phyloP scores from a whole-genome alignment of 129 eudicot genomes.

The Arctium lappa region DNA sequence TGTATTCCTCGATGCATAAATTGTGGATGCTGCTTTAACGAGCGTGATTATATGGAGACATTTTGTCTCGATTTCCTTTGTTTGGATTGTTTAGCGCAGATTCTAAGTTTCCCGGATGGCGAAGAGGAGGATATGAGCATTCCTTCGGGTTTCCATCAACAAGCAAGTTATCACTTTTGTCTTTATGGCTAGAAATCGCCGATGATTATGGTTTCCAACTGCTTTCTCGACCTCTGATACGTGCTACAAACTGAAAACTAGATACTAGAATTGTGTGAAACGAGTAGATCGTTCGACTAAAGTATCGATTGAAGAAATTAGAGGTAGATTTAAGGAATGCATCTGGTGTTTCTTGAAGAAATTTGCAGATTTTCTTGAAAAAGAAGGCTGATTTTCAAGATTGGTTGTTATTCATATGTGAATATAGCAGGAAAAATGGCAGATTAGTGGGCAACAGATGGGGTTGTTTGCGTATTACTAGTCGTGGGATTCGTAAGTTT shows the following conservation, averaged over 20 bases:
- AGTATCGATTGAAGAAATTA: constrained; percentile 4
- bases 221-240: constrained; percentile 5
- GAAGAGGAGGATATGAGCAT: constrained; percentile 14
- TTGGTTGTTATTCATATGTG: not conserved
- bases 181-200: constrained; percentile 35
- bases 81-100: constrained; percentile 37
- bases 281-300: not conserved
- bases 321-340: not conserved
- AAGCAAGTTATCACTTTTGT: constrained; percentile 43
- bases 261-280: not conserved
- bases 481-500: not conserved
- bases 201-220: constrained; percentile 6
- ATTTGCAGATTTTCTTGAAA: constrained; percentile 5
- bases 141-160: constrained; percentile 24
- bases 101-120: constrained; percentile 33
- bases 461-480: not conserved
- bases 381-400: constrained; percentile 19
- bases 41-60: constrained; percentile 49
- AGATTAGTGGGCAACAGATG: not conserved
- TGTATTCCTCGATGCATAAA: constrained; percentile 56
- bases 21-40: constrained; percentile 65
- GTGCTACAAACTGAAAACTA: constrained; percentile 6
- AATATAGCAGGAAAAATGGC: not conserved
- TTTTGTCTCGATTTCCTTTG: constrained; percentile 44
- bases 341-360: constrained; percentile 7